Conservation (phyloP, 2,329 filamentous ascomycete species). For the Daldinia eschscholtzii region DNA sequence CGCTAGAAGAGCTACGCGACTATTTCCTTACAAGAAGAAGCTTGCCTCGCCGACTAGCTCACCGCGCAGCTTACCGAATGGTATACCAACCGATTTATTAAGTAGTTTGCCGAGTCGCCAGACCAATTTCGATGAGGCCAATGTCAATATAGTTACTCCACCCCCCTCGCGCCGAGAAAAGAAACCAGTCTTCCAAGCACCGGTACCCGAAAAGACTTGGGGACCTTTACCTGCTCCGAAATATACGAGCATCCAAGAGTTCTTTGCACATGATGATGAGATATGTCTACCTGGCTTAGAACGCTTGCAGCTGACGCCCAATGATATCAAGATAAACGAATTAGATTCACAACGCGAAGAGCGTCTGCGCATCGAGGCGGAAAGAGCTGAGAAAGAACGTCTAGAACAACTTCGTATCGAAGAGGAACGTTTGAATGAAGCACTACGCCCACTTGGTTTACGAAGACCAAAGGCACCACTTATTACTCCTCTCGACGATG, state of each 20-base stretch:
- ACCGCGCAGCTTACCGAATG: slow-evolving; percentile 6
- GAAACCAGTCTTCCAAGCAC: slow-evolving; percentile 4
- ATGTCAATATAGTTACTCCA: slow-evolving; percentile 18
- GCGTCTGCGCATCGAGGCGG: slow-evolving; percentile 33
- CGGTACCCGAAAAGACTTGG: slow-evolving; percentile 10
- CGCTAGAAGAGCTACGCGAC: slow-evolving; percentile 28
- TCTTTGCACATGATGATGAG: slow-evolving; percentile 45
- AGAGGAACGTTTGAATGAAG: slow-evolving; percentile 28
- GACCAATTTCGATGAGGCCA: no score
- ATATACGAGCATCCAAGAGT: slow-evolving; percentile 41
- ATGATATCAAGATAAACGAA: slow-evolving; percentile 33
- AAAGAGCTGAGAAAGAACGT: slow-evolving; percentile 25
- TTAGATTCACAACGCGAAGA: slow-evolving; percentile 34
- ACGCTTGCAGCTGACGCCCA: slow-evolving; percentile 24
- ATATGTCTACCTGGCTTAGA: slow-evolving; percentile 45
- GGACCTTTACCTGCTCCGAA: slow-evolving; percentile 30
- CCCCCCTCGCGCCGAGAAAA: slow-evolving; percentile 18
- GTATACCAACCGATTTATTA: not conserved
- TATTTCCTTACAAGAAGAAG: slow-evolving; percentile 30
- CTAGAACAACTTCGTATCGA: slow-evolving; percentile 30
- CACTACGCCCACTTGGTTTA: slow-evolving; percentile 43
- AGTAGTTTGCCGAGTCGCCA: no score
- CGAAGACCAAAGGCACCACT: slow-evolving; percentile 42
- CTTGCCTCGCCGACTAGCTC: slow-evolving; percentile 1
- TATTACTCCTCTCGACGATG: slow-evolving; percentile 38